A percentile compares a stretch with the other conserved stretches of the same genome.
These are phyloP conservation scores for Penicillium salamii DNA, from an alignment of 495 filamentous ascomycete genomes.

Conservation along the genomic window DNA sequence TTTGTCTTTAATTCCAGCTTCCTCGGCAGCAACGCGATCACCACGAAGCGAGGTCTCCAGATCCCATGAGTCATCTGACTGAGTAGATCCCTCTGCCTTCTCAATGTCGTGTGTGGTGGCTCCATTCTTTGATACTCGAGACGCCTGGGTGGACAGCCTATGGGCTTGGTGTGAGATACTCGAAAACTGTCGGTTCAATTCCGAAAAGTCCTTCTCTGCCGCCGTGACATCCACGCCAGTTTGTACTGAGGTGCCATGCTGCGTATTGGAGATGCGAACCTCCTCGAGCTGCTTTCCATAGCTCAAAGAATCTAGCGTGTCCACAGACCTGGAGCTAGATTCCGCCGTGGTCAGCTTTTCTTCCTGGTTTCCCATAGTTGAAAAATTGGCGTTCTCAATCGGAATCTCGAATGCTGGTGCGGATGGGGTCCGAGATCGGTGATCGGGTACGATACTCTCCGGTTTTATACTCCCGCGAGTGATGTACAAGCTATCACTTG, in stretches of 20 bases:
- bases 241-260: constrained; percentile 45
- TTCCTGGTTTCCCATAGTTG: constrained; percentile 8
- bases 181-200: constrained; percentile 71
- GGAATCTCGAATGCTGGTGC: no score
- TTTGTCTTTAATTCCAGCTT: constrained; percentile 76
- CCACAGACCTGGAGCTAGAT: constrained; percentile 20
- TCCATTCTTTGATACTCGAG: constrained; percentile 37
- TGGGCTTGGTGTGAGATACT: constrained; percentile 57
- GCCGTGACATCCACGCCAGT: constrained; percentile 64
- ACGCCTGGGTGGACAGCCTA: constrained; percentile 40
- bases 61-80: constrained; percentile 61
- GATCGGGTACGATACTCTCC: no score
- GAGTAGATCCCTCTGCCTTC: constrained; percentile 44
- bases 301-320: constrained; percentile 19
- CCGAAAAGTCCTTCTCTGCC: constrained; percentile 74
- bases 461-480: no score
- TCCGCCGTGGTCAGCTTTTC: constrained; percentile 17
- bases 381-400: no score
- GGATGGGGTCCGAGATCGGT: no score
- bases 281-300: constrained; percentile 35
- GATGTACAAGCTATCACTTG: no score
- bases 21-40: constrained; percentile 62
- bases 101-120: constrained; percentile 44
- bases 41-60: constrained; percentile 68
- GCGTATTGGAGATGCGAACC: constrained; percentile 27